These are phyloP conservation scores for Fusarium brevicatenulatum DNA, from an alignment of 2,329 filamentous ascomycete genomes.

Conservation along the genomic window DNA sequence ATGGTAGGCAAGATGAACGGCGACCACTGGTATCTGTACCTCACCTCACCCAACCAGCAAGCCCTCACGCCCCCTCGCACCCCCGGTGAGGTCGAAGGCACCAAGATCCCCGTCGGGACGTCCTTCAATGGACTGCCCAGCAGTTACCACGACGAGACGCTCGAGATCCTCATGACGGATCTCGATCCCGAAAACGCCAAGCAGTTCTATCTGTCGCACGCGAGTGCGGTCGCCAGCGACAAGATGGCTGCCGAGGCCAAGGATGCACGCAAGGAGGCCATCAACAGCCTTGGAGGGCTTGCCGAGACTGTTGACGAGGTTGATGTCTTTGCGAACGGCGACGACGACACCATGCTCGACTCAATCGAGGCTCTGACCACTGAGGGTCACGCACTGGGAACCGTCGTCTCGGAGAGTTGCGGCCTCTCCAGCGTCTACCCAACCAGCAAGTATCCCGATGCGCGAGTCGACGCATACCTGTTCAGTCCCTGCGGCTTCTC, in stretches of 20 bases:
- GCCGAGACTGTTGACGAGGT: conserved; percentile 67
- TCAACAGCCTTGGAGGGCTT: conserved; percentile 69
- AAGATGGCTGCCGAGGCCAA: conserved; percentile 76
- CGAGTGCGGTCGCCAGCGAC: conserved; percentile 89
- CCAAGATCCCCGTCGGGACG: conserved; percentile 65
- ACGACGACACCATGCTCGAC: conserved; percentile 63
- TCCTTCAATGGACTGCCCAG: conserved; percentile 55
- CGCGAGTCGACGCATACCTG: conserved; percentile 93
- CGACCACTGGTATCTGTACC: conserved; percentile 98
- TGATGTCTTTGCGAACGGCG: conserved; percentile 82
- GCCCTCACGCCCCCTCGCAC: conserved; percentile 84
- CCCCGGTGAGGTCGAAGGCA: conserved; percentile 63
- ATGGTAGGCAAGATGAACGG: conserved; percentile 99
- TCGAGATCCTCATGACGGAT: conserved; percentile 79
- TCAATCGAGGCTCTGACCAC: conserved; percentile 81
- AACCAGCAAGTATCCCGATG: conserved; percentile 85
- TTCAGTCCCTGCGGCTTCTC: conserved; percentile 98
- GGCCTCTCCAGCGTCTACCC: conserved; percentile 92
- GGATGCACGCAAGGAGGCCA: conserved; percentile 68
- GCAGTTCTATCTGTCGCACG: conserved; percentile 75
- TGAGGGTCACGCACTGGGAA: conserved; percentile 92
- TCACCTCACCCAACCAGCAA: conserved; percentile 85
- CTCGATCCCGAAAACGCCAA: conserved; percentile 74
- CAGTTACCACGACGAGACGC: conserved; percentile 75
- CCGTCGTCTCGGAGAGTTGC: conserved; percentile 89